Evolutionary conservation across 1,284 basidiomycete genomes (phyloP), one percentile per base, ranked within the genome.

Genomic region (Malassezia slooffiae): DNA sequence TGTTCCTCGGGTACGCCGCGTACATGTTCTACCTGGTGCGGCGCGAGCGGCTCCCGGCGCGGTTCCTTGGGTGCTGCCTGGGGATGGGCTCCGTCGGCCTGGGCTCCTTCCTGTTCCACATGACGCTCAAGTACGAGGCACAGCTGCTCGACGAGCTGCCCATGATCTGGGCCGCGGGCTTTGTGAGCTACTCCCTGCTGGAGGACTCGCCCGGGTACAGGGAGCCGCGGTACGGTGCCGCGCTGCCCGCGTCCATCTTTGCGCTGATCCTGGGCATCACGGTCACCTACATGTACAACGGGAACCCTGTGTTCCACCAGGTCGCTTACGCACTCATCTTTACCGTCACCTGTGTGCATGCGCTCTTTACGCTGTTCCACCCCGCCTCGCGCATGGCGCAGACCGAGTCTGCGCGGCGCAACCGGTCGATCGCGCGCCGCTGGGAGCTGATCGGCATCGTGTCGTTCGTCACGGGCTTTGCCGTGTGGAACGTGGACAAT

Each of bases 281-380:
- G 0, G 51, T 53, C 13, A 43, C 55, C 39, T 75, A 75, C 52
- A 49, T 74, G 16, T 52, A 50, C 41, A 70, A 74, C 32, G 72
- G 72, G 2, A 75, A 76, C 58, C 75, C 75, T 0, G 70, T 76
- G 7, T 74, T 76, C 39, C 75, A 77, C 58, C 74, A 77, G 65
- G 54, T 74, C 22, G 71, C 73, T 1, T 77, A 75, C 47, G 75
- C 69, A 0, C 16, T 45, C 16, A 72, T 76, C 35, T 71, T 75
- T 48, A 27, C 71, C 21, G 29, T 47, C 9, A 53, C 58, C 2
- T 54, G 55, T 2, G 32, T 54, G 6, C 67, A 72, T 15, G 62
- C 68, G 11, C 26, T 66, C 36, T 55, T 56, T 27, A 62, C 74
- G 5, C 54, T 67, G 26, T 38, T 27, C 19, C 38, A 49, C 22